Base-by-base conservation (phyloP, 768 basidiomycete genomes). In the Fomitopsis serialis region DNA sequence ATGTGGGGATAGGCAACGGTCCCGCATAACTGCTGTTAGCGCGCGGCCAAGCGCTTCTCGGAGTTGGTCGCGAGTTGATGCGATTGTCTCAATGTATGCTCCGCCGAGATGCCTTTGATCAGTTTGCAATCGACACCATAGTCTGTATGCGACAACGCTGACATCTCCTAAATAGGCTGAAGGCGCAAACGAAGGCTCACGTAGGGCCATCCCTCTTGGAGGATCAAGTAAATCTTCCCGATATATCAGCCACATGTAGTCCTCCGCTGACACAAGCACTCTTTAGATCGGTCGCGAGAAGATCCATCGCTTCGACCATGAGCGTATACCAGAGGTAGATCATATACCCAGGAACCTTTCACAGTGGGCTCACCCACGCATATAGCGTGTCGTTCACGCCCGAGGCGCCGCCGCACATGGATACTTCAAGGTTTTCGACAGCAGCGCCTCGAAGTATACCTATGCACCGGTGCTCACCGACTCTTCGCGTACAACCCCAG, bases 261-360 rank as follows among this genome's bases (percentile, higher is more conserved):
- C 7, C 22, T 23, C 15, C 5, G 44, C 21, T 45, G 21, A 45
- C 44, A 45, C 22, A 45, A 13, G 23, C 40, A 22, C 23, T 29
- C 17, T 13, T 3, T 35, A 65, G 57, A 60, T 87, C 57, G 78
- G 77, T 6, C 79, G 86, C 57, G 84, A 87, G 72, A 89, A 90
- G 68, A 80, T 91, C 25, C 79, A 80, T 50, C 78, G 84, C 12
- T 93, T 92, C 62, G 90, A 92, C 63, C 90, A 92, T 63, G 91
- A 94, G 66, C 86, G 90, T 36, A 93, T 94, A 50, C 92, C 92
- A 0, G 92, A 92, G 73, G 84, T 85, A 45, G 58, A 58, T 24
- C 22, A 45, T 10, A 13, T 25, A 13, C 12, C 21, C 37, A 6
- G 17, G 2, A 23, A 4, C 17, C 4, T 35, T 19, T 40, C 8